These are phyloP conservation scores for Talaromyces sp. DNA, from an alignment of 2,329 filamentous ascomycete species.

Conservation along the genomic window DNA sequence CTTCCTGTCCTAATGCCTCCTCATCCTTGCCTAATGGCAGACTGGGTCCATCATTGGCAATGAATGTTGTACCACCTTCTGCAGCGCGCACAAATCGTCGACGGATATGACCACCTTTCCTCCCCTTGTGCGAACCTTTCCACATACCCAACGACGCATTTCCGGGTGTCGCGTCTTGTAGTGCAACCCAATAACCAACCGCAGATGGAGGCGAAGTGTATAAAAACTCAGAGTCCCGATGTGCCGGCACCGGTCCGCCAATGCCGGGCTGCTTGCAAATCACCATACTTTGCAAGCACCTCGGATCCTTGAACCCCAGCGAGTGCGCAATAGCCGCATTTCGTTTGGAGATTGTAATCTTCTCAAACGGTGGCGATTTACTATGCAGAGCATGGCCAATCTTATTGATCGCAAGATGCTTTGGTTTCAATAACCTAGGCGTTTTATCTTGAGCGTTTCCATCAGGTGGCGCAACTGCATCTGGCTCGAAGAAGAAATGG, in stretches of 20 bases:
- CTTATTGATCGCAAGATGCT: conserved; percentile 82
- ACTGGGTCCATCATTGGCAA: conserved; percentile 59
- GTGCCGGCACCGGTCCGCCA: conserved; percentile 80
- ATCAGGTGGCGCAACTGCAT: conserved; percentile 58
- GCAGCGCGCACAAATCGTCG: conserved; percentile 62
- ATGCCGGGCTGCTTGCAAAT: conserved; percentile 99
- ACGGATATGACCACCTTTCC: conserved; percentile 60
- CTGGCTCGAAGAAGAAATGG: conserved; percentile 96
- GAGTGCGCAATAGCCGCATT: conserved; percentile 62
- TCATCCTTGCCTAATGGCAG: conserved; percentile 57
- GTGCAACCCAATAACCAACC: conserved; percentile 94
- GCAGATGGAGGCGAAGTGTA: conserved; percentile 86
- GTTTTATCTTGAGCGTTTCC: conserved; percentile 39
- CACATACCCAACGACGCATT: conserved; percentile 90
- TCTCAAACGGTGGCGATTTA: conserved; percentile 61
- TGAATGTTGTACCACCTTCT: conserved; percentile 60
- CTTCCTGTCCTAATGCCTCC: conserved; percentile 31
- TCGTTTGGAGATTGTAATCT: conserved; percentile 40
- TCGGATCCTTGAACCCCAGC: conserved; percentile 70
- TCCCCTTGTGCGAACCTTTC: conserved; percentile 63
- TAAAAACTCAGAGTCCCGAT: conserved; percentile 88
- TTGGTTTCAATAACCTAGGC: conserved; percentile 68
- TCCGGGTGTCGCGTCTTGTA: conserved; percentile 80
- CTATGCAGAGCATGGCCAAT: conserved; percentile 74
- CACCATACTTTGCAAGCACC: conserved; percentile 87